Percentiles rank a stretch among this genome's conserved stretches.
Conservation (phyloP, 2,329 filamentous ascomycete species). For the Paecilomyces niveus region DNA sequence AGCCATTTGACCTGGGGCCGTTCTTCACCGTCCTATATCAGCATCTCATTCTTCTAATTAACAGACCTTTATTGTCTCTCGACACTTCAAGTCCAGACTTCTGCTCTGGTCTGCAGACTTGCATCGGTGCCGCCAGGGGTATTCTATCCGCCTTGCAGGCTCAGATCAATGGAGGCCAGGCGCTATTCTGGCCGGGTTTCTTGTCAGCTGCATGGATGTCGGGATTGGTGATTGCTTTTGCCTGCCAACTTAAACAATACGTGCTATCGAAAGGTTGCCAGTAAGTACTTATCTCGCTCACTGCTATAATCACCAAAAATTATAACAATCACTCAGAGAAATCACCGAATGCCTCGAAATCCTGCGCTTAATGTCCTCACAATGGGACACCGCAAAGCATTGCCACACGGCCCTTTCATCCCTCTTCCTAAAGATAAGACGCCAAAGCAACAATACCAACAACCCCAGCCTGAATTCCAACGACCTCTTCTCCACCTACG, state of each 20-base stretch:
- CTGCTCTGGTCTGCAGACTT: slow-evolving; percentile 33
- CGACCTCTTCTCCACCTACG: not conserved
- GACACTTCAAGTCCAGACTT: slow-evolving; percentile 32
- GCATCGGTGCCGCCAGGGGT: slow-evolving; percentile 32
- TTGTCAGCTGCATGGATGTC: slow-evolving; percentile 36
- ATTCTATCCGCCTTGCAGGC: slow-evolving; percentile 29
- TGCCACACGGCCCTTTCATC: slow-evolving; percentile 30
- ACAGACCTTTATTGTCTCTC: slow-evolving; percentile 33
- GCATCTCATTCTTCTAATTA: slow-evolving; percentile 33
- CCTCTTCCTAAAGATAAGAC: slow-evolving; percentile 23
- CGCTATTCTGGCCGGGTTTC: slow-evolving; percentile 33
- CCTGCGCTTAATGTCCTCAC: slow-evolving; percentile 26
- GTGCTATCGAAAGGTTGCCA: slow-evolving; percentile 24
- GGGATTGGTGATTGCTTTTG: slow-evolving; percentile 34
- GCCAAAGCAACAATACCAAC: slow-evolving; percentile 5
- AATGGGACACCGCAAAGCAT: slow-evolving; percentile 35
- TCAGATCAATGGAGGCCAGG: slow-evolving; percentile 24
- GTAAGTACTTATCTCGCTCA: slow-evolving; percentile 15
- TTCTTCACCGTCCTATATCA: slow-evolving; percentile 38
- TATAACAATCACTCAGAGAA: slow-evolving; percentile 18
- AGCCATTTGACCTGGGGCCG: slow-evolving; percentile 25
- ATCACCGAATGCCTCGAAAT: slow-evolving; percentile 26
- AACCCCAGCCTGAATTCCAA: not conserved
- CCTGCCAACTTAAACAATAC: slow-evolving; percentile 34
- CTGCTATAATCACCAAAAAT: not conserved